These are phyloP conservation scores for Alternaria arbusti DNA, from an alignment of 2,329 filamentous ascomycete species.

Conservation along the genomic window DNA sequence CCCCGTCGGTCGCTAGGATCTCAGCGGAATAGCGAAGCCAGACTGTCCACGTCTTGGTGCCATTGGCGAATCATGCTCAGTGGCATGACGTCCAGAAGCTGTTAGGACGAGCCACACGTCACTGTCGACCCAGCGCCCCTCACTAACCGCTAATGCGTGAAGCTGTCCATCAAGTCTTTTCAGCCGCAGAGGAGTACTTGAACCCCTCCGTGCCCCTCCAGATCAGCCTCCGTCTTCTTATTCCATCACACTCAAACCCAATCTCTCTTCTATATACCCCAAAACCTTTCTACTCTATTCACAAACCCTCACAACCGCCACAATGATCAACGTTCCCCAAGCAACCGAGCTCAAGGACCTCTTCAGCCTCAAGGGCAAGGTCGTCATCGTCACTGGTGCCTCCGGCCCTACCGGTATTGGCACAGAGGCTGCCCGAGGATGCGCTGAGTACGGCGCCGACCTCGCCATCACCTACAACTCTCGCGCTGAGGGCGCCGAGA, in stretches of 20 bases:
- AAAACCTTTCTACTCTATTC: not conserved
- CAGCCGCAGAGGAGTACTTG: conserved; percentile 37
- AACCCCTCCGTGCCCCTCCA: conserved; percentile 36
- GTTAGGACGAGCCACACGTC: conserved; percentile 32
- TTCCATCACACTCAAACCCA: conserved; percentile 17
- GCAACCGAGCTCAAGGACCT: conserved; percentile 64
- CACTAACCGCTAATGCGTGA: conserved; percentile 33
- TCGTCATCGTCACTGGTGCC: conserved; percentile 59
- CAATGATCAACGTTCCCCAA: conserved; percentile 58
- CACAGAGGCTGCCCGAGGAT: conserved; percentile 69
- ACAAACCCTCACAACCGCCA: conserved; percentile 49
- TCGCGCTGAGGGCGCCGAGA: conserved; percentile 66
- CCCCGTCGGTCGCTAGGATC: conserved; percentile 25
- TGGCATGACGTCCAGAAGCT: conserved; percentile 26
- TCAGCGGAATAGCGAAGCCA: conserved; percentile 21
- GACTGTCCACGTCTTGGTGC: conserved; percentile 26
- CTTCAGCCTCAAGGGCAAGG: conserved; percentile 61
- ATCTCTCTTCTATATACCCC: not conserved
- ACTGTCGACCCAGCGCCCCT: conserved; percentile 34
- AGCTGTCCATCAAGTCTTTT: conserved; percentile 27
- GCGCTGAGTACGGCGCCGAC: conserved; percentile 69
- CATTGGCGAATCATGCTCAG: conserved; percentile 27
- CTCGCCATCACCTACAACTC: conserved; percentile 72
- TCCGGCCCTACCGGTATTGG: conserved; percentile 71
- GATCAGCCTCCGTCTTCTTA: conserved; percentile 12